These are phyloP conservation scores for Alternaria infectoria DNA, from an alignment of 2,329 filamentous ascomycete genomes.

Conservation along the genomic window DNA sequence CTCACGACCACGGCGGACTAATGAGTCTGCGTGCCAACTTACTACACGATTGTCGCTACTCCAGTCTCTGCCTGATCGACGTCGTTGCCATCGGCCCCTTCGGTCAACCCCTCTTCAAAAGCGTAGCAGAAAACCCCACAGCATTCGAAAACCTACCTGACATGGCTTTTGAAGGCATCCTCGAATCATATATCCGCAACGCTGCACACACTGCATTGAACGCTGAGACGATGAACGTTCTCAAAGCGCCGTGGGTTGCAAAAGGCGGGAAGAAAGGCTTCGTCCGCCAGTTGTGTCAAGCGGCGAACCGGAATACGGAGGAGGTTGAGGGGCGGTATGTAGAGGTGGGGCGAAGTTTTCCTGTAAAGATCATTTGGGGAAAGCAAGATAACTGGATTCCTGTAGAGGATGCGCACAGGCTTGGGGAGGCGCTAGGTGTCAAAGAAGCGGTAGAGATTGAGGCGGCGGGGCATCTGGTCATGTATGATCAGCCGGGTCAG, in stretches of 20 bases:
- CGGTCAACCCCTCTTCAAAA: slow-evolving; percentile 23
- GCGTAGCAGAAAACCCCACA: slow-evolving; percentile 16
- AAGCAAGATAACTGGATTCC: slow-evolving; percentile 25
- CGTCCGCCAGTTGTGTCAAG: slow-evolving; percentile 28
- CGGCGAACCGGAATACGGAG: slow-evolving; percentile 22
- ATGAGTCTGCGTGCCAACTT: slow-evolving; percentile 28
- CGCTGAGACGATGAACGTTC: slow-evolving; percentile 8
- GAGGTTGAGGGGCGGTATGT: slow-evolving; percentile 22
- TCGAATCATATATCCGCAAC: slow-evolving; percentile 28
- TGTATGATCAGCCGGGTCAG: slow-evolving; percentile 25
- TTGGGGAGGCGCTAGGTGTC: slow-evolving; percentile 17
- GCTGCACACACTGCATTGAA: slow-evolving; percentile 15
- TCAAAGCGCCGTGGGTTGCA: slow-evolving; percentile 23
- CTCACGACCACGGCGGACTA: slow-evolving; percentile 28
- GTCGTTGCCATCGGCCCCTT: slow-evolving; percentile 31
- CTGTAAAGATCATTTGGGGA: slow-evolving; percentile 29
- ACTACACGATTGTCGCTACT: slow-evolving; percentile 21
- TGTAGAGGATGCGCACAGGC: slow-evolving; percentile 14
- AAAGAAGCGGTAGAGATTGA: slow-evolving; percentile 20
- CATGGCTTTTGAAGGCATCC: slow-evolving; percentile 23
- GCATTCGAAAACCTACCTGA: slow-evolving; percentile 21
- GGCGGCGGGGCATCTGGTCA: slow-evolving; percentile 22
- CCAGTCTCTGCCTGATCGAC: slow-evolving; percentile 26
- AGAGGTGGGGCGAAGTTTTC: slow-evolving; percentile 16
- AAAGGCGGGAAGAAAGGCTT: slow-evolving; percentile 23